Evolutionary conservation across 73 alveolate species (phyloP).

Genomic region (Uronychia setigera): DNA sequence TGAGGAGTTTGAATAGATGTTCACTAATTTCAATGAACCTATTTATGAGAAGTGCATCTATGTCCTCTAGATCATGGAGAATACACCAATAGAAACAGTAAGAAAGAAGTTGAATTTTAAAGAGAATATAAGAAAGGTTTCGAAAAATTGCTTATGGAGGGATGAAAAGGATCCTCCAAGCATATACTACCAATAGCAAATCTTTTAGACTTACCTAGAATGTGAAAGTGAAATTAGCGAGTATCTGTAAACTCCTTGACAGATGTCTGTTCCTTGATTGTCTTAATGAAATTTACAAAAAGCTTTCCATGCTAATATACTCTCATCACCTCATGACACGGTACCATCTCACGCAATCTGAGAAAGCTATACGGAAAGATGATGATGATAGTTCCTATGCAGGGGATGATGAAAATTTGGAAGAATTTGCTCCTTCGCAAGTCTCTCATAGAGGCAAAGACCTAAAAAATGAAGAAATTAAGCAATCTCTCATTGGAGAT

Average conservation of each 20-base stretch:
- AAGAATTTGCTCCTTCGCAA: no score
- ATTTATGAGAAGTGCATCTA: not conserved
- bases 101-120: constrained; percentile 18
- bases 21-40: not conserved
- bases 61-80: not conserved
- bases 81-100: not conserved
- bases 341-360: constrained; percentile 15
- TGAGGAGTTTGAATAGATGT: not conserved
- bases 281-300: constrained; percentile 18
- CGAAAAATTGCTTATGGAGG: not conserved
- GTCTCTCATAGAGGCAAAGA: not conserved
- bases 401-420: no score
- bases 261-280: constrained; percentile 7
- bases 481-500: constrained; percentile 3
- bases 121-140: not conserved
- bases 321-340: constrained; percentile 31
- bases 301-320: constrained; percentile 12
- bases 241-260: not conserved
- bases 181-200: not conserved
- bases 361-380: no score
- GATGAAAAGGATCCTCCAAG: not conserved
- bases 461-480: constrained; percentile 8
- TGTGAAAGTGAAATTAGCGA: constrained; percentile 10
- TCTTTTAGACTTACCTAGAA: not conserved
- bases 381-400: no score